Conservation (phyloP, 1,139 yeast species). For the Scheffersomyces stambukii region DNA sequence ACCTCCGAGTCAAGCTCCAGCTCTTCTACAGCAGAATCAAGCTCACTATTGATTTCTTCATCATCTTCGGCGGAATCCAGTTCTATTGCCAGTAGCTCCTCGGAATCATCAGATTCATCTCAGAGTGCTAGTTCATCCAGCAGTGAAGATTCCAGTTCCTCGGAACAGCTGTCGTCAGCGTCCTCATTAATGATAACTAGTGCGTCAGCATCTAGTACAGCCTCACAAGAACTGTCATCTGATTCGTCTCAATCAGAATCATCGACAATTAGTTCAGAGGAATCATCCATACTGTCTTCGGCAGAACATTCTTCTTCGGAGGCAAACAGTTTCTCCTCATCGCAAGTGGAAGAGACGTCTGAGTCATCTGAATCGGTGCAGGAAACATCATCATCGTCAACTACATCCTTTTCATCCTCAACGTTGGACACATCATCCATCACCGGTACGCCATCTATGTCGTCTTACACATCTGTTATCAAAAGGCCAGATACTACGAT, state of each 20-base stretch:
- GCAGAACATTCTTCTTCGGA: slow-evolving; percentile 4
- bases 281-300: too few relatives aligned
- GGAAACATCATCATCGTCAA: slow-evolving; percentile 1
- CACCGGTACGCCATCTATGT: slow-evolving; percentile 7
- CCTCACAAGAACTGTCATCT: slow-evolving; percentile 3
- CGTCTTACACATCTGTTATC: slow-evolving; percentile 9
- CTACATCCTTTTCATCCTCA: slow-evolving; percentile 2
- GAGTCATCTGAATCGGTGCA: slow-evolving; percentile 2
- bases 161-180: not conserved
- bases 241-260: slow-evolving; percentile 2
- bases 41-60: too few relatives aligned
- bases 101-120: slow-evolving; percentile 1
- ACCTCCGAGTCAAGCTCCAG: slow-evolving; percentile 4
- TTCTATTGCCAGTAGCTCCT: slow-evolving; percentile 6
- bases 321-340: slow-evolving; percentile 6
- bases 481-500: slow-evolving; percentile 34
- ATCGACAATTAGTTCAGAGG: slow-evolving; percentile 4
- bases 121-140: too few relatives aligned
- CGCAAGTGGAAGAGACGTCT: slow-evolving; percentile 2
- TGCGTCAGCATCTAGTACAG: slow-evolving; percentile 4
- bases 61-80: too few relatives aligned
- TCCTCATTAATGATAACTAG: slow-evolving; percentile 3
- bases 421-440: slow-evolving; percentile 1
- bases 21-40: slow-evolving; percentile 2
- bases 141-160: slow-evolving; percentile 3